Base-by-base conservation (phyloP, 208 protist genomes). In the Naegleria gruberi region DNA sequence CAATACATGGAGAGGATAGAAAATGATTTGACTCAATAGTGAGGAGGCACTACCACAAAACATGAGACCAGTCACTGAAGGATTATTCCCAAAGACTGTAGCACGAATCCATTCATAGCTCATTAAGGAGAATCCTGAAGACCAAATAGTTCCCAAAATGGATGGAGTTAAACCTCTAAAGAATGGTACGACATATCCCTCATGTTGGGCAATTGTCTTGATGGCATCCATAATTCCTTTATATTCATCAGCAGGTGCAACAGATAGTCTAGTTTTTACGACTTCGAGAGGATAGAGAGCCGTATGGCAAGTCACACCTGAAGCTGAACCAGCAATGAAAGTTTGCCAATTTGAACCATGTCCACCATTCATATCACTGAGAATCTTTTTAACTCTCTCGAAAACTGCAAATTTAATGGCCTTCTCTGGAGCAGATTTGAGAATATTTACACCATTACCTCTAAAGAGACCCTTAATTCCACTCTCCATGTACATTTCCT, bases 261-360 rank as follows among this genome's bases (percentile, higher is more conserved):
- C 81, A 45, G 23, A 40, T 1, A 84, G n/a, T 34, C 81, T 94
- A 44, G 96, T 98, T 91, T 97, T 97, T 37, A 97, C 92, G n/a
- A 97, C 94, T 91, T 98, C 96, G 34, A 98, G 46, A 8, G 96
- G 96, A 91, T 97, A 97, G 17, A 97, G 90, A 30, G 96, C 88
- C 41, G 94, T 93, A 91, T 98, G 96, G 37, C 95, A 94, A n/a
- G 94, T 95, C 47, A 97, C 92, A 5, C 96, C 96, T 7, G 96
- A 95, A 6, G 92, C 92, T 26, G 96, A 94, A 42, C 95, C 95
- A 87, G 96, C 95, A 85, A 91, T 90, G 90, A 96, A 98, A 12
- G 30, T 37, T 12, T 37, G 19, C 26, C 10, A 7, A 77, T 37
- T 77, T 6, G 17, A 30, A 77, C 26, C 2, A 5, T 77, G 3